phyloP scores from a whole-genome alignment of 1,139 yeast genomes.

The Diutina pseudorugosa region DNA sequence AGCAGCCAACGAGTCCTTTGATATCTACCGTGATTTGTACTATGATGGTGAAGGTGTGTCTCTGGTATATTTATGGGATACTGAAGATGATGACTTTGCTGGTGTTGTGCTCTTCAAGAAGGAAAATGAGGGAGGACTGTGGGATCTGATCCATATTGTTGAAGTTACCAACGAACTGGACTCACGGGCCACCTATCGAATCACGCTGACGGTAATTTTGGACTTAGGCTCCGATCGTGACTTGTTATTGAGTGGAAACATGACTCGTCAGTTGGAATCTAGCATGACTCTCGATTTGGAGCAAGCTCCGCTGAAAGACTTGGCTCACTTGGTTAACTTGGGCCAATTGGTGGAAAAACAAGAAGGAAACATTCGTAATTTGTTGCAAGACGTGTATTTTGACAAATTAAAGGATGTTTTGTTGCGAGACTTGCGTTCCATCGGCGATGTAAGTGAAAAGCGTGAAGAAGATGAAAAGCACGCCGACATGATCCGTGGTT shows the following conservation, averaged over 20 bases:
- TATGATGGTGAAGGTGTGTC: constrained; percentile 86
- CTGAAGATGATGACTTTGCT: constrained; percentile 59
- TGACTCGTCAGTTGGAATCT: constrained; percentile 70
- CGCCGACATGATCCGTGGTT: constrained; percentile 37
- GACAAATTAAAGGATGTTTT: constrained; percentile 76
- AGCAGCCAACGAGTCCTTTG: constrained; percentile 83
- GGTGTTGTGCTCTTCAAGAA: constrained; percentile 87
- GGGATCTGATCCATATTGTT: constrained; percentile 92
- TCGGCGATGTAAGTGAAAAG: constrained; percentile 28
- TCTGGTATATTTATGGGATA: constrained; percentile 89
- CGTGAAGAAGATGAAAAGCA: constrained; percentile 32
- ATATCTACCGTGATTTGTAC: constrained; percentile 82
- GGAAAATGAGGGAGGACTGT: constrained; percentile 38
- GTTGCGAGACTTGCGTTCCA: constrained; percentile 53
- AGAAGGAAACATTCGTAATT: constrained; percentile 76
- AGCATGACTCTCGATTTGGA: constrained; percentile 27
- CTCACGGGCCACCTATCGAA: constrained; percentile 46
- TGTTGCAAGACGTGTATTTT: constrained; percentile 87
- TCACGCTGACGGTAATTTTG: constrained; percentile 82
- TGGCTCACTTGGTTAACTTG: constrained; percentile 70
- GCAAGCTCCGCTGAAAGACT: constrained; percentile 27
- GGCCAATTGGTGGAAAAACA: constrained; percentile 83
- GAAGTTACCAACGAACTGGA: constrained; percentile 48
- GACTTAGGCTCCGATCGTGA: constrained; percentile 41
- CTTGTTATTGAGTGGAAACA: constrained; percentile 51